Percentiles rank a stretch among this genome's conserved stretches.
These are phyloP conservation scores for Trichoderma sp. DNA, from an alignment of 2,329 filamentous ascomycete genomes.

Conservation along the genomic window DNA sequence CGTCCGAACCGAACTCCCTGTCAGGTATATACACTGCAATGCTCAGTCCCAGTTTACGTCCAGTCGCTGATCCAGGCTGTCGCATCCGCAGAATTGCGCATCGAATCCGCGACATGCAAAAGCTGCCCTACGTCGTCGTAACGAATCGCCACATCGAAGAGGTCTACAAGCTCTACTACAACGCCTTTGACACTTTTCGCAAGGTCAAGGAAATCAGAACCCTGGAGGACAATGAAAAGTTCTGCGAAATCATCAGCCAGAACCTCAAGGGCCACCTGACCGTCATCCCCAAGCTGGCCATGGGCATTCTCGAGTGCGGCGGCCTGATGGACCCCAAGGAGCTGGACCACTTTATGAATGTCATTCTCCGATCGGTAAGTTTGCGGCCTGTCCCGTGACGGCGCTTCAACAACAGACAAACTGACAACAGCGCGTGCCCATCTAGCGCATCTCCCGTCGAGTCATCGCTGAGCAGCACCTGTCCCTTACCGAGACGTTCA, in stretches of 20 bases:
- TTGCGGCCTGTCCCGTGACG: conserved; percentile 7
- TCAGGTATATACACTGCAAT: conserved; percentile 30
- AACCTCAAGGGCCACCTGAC: conserved; percentile 86
- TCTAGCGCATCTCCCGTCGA: conserved; percentile 84
- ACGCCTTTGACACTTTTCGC: conserved; percentile 90
- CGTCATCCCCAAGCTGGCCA: conserved; percentile 91
- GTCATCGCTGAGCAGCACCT: conserved; percentile 98
- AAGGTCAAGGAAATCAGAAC: conserved; percentile 81
- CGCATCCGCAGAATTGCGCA: conserved; percentile 71
- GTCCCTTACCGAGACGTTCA: conserved; percentile 90
- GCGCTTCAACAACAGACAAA: not conserved
- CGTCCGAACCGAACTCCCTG: conserved; percentile 80
- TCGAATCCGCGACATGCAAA: conserved; percentile 95
- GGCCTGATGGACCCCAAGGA: conserved; percentile 77
- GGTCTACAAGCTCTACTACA: conserved; percentile 96
- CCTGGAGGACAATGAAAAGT: conserved; percentile 83
- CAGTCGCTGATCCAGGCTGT: not conserved
- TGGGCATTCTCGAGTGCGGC: conserved; percentile 89
- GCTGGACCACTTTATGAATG: conserved; percentile 94
- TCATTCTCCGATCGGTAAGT: conserved; percentile 80
- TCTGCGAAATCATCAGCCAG: conserved; percentile 77
- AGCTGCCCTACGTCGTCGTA: conserved; percentile 90
- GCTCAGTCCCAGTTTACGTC: not conserved
- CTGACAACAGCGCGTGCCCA: not conserved
- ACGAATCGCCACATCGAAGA: conserved; percentile 93